phyloP scores from a whole-genome alignment of 1,284 basidiomycete species.

The Cystobasidium slooffiae region DNA sequence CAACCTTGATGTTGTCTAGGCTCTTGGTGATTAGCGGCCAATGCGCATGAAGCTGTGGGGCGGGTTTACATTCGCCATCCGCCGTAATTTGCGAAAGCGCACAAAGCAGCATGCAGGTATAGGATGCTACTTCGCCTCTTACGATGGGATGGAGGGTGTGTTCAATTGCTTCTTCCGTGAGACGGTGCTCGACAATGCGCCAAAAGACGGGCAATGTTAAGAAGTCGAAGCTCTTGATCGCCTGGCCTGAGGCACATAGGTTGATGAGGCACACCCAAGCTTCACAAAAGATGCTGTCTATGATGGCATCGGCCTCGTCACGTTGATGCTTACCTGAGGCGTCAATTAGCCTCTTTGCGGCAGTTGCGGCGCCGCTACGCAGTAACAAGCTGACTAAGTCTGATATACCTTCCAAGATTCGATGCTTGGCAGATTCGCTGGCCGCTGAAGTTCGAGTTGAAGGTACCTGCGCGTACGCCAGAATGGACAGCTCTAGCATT shows the following conservation, averaged over 20 bases:
- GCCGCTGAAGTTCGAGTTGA: too few relatives aligned
- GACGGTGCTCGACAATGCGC: slow-evolving; percentile 56
- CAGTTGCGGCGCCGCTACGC: slow-evolving; percentile 56
- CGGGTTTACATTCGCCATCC: slow-evolving; percentile 64
- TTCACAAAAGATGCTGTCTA: slow-evolving; percentile 64
- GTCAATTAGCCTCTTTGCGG: slow-evolving; percentile 54
- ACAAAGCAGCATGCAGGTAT: slow-evolving; percentile 70
- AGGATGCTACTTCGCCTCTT: slow-evolving; percentile 74
- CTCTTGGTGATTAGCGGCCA: slow-evolving; percentile 71
- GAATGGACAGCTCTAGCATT: slow-evolving; percentile 65
- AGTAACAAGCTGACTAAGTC: neutral
- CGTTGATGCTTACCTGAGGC: slow-evolving; percentile 51
- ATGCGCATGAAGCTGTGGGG: slow-evolving; percentile 63
- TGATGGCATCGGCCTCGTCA: slow-evolving; percentile 52
- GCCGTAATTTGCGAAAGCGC: slow-evolving; percentile 78
- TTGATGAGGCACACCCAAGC: slow-evolving; percentile 79
- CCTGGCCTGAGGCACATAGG: slow-evolving; percentile 51
- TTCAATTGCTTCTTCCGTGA: slow-evolving; percentile 53
- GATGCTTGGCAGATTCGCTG: slow-evolving; percentile 1
- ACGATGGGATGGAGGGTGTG: slow-evolving; percentile 58
- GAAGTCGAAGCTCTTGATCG: slow-evolving; percentile 49
- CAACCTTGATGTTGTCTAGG: slow-evolving; percentile 67
- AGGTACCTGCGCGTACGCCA: slow-evolving; percentile 49
- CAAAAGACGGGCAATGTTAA: slow-evolving; percentile 63
- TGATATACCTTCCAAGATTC: slow-evolving; percentile 7